phyloP scores from a whole-genome alignment of 805 yeast genomes.

The Saccharomycopsis selenospora region DNA sequence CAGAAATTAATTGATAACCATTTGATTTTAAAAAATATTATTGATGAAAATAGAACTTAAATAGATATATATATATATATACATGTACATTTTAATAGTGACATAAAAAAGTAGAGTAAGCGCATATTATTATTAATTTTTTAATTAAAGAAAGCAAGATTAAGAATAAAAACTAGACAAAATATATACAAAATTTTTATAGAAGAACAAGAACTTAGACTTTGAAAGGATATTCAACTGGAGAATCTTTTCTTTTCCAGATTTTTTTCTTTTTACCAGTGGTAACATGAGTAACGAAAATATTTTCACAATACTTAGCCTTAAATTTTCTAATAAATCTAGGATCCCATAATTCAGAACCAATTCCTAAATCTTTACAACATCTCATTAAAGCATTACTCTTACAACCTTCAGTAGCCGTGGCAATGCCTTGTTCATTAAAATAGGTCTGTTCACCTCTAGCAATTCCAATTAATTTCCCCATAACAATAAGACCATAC shows the following conservation, averaged over 20 bases:
- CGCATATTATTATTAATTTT: too few species aligned
- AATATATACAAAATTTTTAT: background rate
- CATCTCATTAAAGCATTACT: constrained; percentile 96
- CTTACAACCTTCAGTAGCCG: constrained; percentile 96
- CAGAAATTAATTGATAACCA: constrained; percentile 17
- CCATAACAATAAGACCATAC: constrained; percentile 80
- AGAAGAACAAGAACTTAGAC: background rate
- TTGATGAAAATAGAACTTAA: constrained; percentile 12
- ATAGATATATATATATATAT: too few species aligned
- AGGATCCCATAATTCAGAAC: constrained; percentile 97
- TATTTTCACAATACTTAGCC: constrained; percentile 62
- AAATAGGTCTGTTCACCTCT: constrained; percentile 95
- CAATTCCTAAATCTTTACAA: constrained; percentile 94
- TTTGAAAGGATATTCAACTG: constrained; percentile 81
- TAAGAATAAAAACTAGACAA: background rate
- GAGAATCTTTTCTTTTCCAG: constrained; percentile 83
- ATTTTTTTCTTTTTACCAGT: constrained; percentile 82
- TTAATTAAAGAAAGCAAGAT: too few species aligned
- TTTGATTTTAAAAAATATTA: constrained; percentile 15
- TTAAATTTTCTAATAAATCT: constrained; percentile 69
- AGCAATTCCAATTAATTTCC: constrained; percentile 83
- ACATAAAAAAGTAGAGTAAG: too few species aligned
- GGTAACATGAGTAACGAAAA: constrained; percentile 75
- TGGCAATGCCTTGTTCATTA: constrained; percentile 77
- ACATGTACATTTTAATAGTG: too few species aligned